These are phyloP conservation scores for Backusella mclennaniae DNA, from an alignment of 192 early-diverging fungal species.

Conservation along the genomic window DNA sequence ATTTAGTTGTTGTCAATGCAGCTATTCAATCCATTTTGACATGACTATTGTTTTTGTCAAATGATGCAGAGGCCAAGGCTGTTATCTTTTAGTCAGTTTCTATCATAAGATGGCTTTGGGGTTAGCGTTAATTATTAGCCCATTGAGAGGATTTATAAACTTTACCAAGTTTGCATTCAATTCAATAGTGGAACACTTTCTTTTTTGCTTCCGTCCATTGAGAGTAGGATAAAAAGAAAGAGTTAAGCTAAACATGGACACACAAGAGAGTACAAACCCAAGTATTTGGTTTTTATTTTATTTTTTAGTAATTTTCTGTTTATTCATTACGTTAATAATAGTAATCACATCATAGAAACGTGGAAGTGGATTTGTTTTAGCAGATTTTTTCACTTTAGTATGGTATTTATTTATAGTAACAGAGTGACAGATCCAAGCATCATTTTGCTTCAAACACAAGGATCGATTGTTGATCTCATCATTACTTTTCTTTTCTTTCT, in stretches of 20 bases:
- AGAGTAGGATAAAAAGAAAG: neutral
- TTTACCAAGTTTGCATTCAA: too few relatives aligned
- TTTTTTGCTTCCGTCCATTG: too few relatives aligned
- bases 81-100: neutral
- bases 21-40: neutral
- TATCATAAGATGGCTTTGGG: neutral
- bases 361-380: too few relatives aligned
- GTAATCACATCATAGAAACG: too few relatives aligned
- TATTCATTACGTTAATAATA: neutral
- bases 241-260: neutral
- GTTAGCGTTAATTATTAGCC: too few relatives aligned
- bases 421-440: neutral
- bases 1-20: neutral
- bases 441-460: neutral
- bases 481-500: neutral
- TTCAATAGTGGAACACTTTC: too few relatives aligned
- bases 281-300: neutral
- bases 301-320: neutral
- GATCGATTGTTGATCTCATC: neutral
- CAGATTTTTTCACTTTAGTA: neutral
- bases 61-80: neutral
- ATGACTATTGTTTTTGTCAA: neutral
- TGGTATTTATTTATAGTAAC: neutral
- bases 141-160: too few relatives aligned
- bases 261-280: neutral